Conservation (phyloP, 2,329 filamentous ascomycete genomes). For the Proliferodiscus dingleyae region DNA sequence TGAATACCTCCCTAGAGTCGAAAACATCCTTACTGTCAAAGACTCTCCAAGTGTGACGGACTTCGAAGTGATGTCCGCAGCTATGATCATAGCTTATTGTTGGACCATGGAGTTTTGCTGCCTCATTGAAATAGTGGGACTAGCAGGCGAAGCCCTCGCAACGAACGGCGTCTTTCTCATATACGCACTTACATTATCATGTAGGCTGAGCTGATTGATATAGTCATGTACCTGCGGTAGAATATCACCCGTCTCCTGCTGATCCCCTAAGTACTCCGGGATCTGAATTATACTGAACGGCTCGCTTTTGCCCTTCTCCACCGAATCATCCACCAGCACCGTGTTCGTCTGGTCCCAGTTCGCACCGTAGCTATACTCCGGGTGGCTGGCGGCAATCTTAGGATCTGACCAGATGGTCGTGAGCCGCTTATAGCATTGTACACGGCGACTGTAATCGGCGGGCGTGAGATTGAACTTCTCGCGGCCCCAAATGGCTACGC, state of each 20-base stretch:
- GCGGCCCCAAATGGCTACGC: conserved; percentile 73
- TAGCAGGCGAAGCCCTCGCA: conserved; percentile 4
- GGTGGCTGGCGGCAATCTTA: conserved; percentile 38
- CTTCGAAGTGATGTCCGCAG: too few species aligned
- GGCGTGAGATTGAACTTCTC: conserved; percentile 65
- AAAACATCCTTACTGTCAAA: too few species aligned
- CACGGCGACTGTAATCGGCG: conserved; percentile 61
- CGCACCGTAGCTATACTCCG: conserved; percentile 36
- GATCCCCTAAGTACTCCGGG: conserved; percentile 64
- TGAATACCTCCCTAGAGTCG: too few species aligned
- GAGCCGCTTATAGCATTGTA: conserved; percentile 88
- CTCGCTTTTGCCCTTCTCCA: conserved; percentile 74
- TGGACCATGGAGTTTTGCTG: neutral
- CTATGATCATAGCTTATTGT: neutral
- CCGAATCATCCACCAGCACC: conserved; percentile 80
- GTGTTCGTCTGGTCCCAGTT: conserved; percentile 82
- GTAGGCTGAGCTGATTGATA: conserved; percentile 48
- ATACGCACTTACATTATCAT: conserved; percentile 58
- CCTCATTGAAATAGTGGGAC: neutral
- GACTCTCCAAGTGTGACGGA: too few species aligned
- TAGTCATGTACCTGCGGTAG: conserved; percentile 59
- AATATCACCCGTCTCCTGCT: conserved; percentile 37
- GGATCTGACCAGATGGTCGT: conserved; percentile 62
- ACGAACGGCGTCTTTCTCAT: conserved; percentile 49
- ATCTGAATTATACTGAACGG: conserved; percentile 78